These are phyloP conservation scores for Lophiotrema nucula DNA, from an alignment of 495 filamentous ascomycete species.

Conservation along the genomic window DNA sequence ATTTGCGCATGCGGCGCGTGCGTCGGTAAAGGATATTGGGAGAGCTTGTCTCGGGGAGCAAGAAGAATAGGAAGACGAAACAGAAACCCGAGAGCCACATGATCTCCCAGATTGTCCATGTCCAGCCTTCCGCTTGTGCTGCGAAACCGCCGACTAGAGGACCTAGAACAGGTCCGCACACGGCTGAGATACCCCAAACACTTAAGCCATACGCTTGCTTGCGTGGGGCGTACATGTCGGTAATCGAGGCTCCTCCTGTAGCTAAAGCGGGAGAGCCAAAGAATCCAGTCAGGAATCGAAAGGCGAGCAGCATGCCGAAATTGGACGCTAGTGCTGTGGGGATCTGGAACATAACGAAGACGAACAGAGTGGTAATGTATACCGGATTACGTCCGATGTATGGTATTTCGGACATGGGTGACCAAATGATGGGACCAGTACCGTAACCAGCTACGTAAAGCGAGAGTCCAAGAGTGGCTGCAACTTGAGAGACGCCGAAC, in stretches of 20 bases:
- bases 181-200: slow-evolving; percentile 40
- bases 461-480: slow-evolving; percentile 51
- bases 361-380: slow-evolving; percentile 48
- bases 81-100: slow-evolving; percentile 43
- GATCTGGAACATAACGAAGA: slow-evolving; percentile 56
- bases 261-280: slow-evolving; percentile 53
- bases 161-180: slow-evolving; percentile 48
- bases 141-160: slow-evolving; percentile 48
- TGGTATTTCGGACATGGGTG: slow-evolving; percentile 54
- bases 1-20: slow-evolving; percentile 39
- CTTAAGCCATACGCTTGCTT: slow-evolving; percentile 41
- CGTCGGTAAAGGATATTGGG: slow-evolving; percentile 45
- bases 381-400: slow-evolving; percentile 50
- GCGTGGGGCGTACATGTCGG: slow-evolving; percentile 38
- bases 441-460: slow-evolving; percentile 33
- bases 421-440: slow-evolving; percentile 43
- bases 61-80: slow-evolving; percentile 44
- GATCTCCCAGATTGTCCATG: slow-evolving; percentile 45
- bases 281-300: slow-evolving; percentile 56
- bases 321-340: slow-evolving; percentile 49
- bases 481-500: slow-evolving; percentile 50
- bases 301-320: slow-evolving; percentile 53
- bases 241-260: slow-evolving; percentile 55
- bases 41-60: slow-evolving; percentile 42
- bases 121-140: slow-evolving; percentile 40